Evolutionary conservation across 495 filamentous ascomycete genomes (phyloP), one percentile per base, ranked within the genome.

Genomic region (Trypethelium eluteriae): DNA sequence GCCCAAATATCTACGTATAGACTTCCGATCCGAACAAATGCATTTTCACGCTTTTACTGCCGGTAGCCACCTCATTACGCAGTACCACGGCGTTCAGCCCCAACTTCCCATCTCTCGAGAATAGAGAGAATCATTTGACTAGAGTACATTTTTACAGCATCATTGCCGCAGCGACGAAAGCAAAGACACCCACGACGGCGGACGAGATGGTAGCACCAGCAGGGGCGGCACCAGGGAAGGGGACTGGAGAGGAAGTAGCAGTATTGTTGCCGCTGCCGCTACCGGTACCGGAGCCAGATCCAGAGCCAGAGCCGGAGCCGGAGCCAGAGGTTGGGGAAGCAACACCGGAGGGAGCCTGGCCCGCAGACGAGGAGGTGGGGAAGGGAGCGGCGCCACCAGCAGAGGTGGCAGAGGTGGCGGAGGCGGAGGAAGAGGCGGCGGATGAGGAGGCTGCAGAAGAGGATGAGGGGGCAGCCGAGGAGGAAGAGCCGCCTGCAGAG

Each of bases 111-210:
- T 7, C 3, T 7, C 25, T 2, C 3, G 5, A 59, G 18, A 4
- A 3, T 34, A 2, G 36, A 36, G 18, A 35, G 32, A 59, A 5
- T 3, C 10, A 36, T 3, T 35, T 18, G 7, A 18, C 32, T 35
- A 59, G 7, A 10, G 34, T 59, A 59, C 53, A 35, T 59, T 59
- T 59, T 59, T 59, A 59, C 53, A 59, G 53, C 53, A 59, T 59
- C 53, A 59, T 59, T 7, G 53, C 53, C 5, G 53, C 53, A 36
- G 53, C 53, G 11, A 59, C 53, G 53, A 59, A 34, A 35, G 53
- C 53, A 36, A 59, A 59, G 32, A 59, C 32, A 36, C 25, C 53
- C 5, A 59, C 53, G 14, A 59, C 3, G 32, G 32, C 53, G 32
- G 53, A 35, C 6, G 53, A 59, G 53, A 59, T 59, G 53, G 25